Evolutionary conservation across 768 basidiomycete genomes (phyloP), one percentile per base, ranked within the genome.

Genomic region (Termitomyces bulborhizus): DNA sequence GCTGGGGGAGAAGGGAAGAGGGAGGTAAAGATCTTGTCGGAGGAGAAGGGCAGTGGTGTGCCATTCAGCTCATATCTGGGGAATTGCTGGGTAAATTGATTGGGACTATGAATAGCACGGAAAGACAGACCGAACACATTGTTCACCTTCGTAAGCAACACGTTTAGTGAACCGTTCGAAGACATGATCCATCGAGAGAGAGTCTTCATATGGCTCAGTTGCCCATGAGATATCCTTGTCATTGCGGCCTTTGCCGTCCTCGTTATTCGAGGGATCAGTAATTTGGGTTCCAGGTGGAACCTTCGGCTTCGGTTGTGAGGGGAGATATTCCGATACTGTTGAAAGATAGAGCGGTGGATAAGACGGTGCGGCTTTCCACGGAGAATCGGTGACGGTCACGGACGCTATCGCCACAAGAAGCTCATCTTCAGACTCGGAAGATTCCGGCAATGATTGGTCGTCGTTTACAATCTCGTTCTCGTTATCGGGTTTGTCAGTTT

Each of bases 41-140:
- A 82, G n/a, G 88, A 79, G 69, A 88, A 98, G 9, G 93, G 90
- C 3, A 98, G 74, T 2, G 96, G 96, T 0, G 73, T 80, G 24
- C 93, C 90, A 32, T 81, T 79, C n/a, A 94, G 76, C 45, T 97
- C 93, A 65, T 98, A 98, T 51, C 93, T 94, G 63, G 29, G 29
- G 29, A 29, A 1, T 21, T 21, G 21, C 21, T 21, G 21, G 21
- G 21, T 21, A 21, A 43, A 37, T 37, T 55, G 29, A 58, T 46
- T 11, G 42, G 40, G 18, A 13, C 15, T 50, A 32, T 27, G 4
- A 16, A 45, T 53, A 44, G 31, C 49, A n/a, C 37, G 26, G 57
- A 55, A 36, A 41, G 24, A 74, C 83, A 49, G 55, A 94, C 93
- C 96, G 79, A 46, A 98, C 73, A 60, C 94, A 95, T 67, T 98